Percentiles rank a stretch among this genome's conserved stretches.
Conservation (phyloP, 1,284 basidiomycete genomes). For the Cryptococcus maquisensis region DNA sequence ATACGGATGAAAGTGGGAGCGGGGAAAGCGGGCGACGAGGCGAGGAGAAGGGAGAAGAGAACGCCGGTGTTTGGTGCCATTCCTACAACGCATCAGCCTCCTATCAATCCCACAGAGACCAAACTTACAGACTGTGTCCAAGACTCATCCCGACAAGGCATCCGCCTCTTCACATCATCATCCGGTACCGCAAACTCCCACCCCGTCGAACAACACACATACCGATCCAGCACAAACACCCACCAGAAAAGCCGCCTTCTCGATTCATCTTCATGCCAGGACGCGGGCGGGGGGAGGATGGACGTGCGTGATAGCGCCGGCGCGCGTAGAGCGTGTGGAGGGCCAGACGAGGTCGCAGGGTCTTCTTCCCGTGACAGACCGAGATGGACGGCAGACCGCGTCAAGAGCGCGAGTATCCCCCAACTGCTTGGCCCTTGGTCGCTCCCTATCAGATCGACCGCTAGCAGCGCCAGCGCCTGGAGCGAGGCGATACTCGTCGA, state of each 20-base stretch:
- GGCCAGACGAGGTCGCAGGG: slow-evolving; percentile 11
- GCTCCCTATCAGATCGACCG: slow-evolving; percentile 46
- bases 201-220: slow-evolving; percentile 46
- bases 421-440: slow-evolving; percentile 46
- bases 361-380: slow-evolving; percentile 42
- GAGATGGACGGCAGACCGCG: slow-evolving; percentile 45
- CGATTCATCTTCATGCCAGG: slow-evolving; percentile 47
- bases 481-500: slow-evolving; percentile 43
- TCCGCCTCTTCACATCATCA: slow-evolving; percentile 40
- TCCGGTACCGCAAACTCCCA: slow-evolving; percentile 48
- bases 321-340: neutral
- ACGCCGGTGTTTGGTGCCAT: slow-evolving; percentile 33
- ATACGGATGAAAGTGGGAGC: slow-evolving; percentile 8
- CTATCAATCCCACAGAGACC: too few species aligned
- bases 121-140: slow-evolving; percentile 34
- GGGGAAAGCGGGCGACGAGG: slow-evolving; percentile 24
- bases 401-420: slow-evolving; percentile 47
- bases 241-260: slow-evolving; percentile 47
- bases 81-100: slow-evolving; percentile 20
- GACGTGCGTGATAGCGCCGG: slow-evolving; percentile 37
- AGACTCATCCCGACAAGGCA: slow-evolving; percentile 42
- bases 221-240: slow-evolving; percentile 47
- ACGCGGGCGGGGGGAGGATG: slow-evolving; percentile 41
- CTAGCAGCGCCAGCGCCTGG: slow-evolving; percentile 46
- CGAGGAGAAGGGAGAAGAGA: slow-evolving; percentile 9